These are phyloP conservation scores for Fraxinus sp. DNA, from an alignment of 305 asterid species.

Conservation along the genomic window DNA sequence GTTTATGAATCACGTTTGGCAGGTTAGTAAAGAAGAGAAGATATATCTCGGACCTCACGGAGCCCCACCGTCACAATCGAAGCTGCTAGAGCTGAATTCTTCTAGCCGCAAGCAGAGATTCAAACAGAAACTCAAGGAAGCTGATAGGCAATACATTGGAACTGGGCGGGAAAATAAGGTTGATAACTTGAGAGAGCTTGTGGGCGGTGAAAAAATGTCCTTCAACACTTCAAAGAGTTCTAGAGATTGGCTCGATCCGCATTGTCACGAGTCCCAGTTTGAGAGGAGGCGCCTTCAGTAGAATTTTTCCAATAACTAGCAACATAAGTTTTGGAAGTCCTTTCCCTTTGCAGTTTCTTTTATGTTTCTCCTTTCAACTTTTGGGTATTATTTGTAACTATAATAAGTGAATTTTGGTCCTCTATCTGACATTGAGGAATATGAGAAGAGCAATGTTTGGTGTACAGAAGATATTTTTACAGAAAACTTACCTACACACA, in stretches of 20 bases:
- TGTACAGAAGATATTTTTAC: no score
- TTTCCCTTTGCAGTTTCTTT: background rate
- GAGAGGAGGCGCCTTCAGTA: slow-evolving; percentile 48
- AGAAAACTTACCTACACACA: no score
- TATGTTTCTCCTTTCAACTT: background rate
- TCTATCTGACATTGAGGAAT: background rate
- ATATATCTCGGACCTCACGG: slow-evolving; percentile 96
- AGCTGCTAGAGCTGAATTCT: slow-evolving; percentile 58
- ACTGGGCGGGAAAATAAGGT: slow-evolving; percentile 81
- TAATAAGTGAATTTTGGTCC: background rate
- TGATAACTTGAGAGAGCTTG: slow-evolving; percentile 75
- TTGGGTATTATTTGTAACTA: background rate
- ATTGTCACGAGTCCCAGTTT: slow-evolving; percentile 80
- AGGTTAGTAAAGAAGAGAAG: slow-evolving; percentile 61
- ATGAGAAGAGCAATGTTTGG: no score
- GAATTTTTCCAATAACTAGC: slow-evolving; percentile 8
- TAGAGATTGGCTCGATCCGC: slow-evolving; percentile 90
- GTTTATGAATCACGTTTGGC: slow-evolving; percentile 16
- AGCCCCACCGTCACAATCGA: slow-evolving; percentile 79
- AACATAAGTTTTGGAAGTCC: background rate
- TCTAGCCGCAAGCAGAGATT: slow-evolving; percentile 64
- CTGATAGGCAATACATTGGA: slow-evolving; percentile 56
- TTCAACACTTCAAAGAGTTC: slow-evolving; percentile 42
- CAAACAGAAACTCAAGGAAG: slow-evolving; percentile 80
- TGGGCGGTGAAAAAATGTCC: slow-evolving; percentile 53